phyloP scores from a whole-genome alignment of 2,329 filamentous ascomycete genomes.

The Fusarium sp. region DNA sequence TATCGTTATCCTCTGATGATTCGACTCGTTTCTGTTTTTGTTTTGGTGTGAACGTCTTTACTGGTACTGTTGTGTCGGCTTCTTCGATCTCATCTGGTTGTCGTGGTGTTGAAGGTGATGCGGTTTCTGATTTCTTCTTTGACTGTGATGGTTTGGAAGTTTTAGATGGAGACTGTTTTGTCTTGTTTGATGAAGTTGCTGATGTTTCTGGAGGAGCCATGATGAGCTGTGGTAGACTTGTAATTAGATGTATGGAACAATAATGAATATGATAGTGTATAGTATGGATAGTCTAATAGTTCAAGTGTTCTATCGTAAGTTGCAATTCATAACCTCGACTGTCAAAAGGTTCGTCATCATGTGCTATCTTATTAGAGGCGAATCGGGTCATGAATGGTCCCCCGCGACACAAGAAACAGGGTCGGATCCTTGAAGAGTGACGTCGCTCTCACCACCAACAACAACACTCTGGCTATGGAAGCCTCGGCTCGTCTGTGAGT shows the following conservation, averaged over 20 bases:
- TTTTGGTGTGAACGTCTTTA: constrained; percentile 13
- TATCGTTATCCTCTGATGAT: constrained; percentile 12
- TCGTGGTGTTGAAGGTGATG: not conserved
- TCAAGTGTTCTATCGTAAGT: not conserved
- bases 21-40: constrained; percentile 16
- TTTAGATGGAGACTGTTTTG: constrained; percentile 6
- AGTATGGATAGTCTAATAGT: not conserved
- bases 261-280: not conserved
- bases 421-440: constrained; percentile 42
- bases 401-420: constrained; percentile 42
- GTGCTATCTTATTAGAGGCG: constrained; percentile 32
- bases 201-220: constrained; percentile 18
- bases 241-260: not conserved
- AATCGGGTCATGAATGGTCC: constrained; percentile 37
- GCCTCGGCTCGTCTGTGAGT: constrained; percentile 9
- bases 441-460: constrained; percentile 34
- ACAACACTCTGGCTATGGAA: not conserved
- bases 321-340: constrained; percentile 7
- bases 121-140: constrained; percentile 2
- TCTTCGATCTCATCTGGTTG: constrained; percentile 39
- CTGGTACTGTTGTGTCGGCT: constrained; percentile 11
- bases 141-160: not conserved
- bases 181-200: constrained; percentile 18
- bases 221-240: not conserved
- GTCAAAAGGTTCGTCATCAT: constrained; percentile 41